These are phyloP conservation scores for Colletotrichum sojae DNA, from an alignment of 2,329 filamentous ascomycete species.

Conservation along the genomic window DNA sequence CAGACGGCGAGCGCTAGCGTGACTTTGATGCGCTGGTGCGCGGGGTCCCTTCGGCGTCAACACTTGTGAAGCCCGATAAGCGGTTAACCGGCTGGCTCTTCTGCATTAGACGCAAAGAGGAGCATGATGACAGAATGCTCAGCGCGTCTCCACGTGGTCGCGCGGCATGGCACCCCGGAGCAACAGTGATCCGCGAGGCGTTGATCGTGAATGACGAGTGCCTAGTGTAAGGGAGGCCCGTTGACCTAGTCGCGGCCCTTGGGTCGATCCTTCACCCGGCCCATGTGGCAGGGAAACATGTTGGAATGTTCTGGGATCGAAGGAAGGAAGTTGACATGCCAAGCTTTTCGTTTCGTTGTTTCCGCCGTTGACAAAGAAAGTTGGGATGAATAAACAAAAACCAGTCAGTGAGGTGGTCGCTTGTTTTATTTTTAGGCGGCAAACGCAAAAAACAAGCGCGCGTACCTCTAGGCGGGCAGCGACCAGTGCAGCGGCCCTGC, in stretches of 20 bases:
- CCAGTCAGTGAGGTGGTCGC: constrained; percentile 3
- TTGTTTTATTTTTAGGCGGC: constrained; percentile 39
- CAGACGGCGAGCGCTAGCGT: too few species aligned
- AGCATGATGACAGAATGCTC: neutral
- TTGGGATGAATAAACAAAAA: constrained; percentile 25
- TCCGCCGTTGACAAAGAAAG: neutral
- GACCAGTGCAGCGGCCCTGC: constrained; percentile 11
- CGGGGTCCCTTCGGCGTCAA: too few species aligned
- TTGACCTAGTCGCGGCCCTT: constrained; percentile 16
- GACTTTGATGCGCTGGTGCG: too few species aligned
- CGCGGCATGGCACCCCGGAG: constrained; percentile 14
- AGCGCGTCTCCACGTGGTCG: constrained; percentile 15
- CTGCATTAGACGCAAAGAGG: neutral
- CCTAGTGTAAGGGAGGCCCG: neutral
- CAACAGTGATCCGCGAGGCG: constrained; percentile 34
- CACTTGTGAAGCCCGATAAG: neutral
- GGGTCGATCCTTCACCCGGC: constrained; percentile 3
- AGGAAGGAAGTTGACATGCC: neutral
- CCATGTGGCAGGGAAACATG: neutral
- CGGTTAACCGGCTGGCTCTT: neutral
- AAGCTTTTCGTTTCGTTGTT: constrained; percentile 20
- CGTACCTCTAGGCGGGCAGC: constrained; percentile 13
- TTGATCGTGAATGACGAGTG: constrained; percentile 9
- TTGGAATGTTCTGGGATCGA: neutral
- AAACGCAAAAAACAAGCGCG: constrained; percentile 28